phyloP scores from a whole-genome alignment of 2,329 filamentous ascomycete species.

The Aureobasidium sp. region DNA sequence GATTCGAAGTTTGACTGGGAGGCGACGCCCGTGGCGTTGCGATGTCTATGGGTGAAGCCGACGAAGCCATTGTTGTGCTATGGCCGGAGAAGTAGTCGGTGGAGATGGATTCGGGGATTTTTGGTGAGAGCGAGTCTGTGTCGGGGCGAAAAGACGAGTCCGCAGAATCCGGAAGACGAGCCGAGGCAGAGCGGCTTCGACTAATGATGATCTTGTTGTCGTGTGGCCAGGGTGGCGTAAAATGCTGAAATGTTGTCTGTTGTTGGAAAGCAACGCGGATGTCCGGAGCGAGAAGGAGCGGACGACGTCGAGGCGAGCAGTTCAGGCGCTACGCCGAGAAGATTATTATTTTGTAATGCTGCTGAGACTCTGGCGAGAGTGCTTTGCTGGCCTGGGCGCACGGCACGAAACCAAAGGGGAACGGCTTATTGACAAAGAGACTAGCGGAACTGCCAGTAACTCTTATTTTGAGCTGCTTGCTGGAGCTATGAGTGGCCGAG shows the following conservation, averaged over 20 bases:
- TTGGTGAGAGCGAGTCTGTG: slow-evolving; percentile 35
- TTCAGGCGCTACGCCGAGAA: no score
- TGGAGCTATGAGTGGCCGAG: no score
- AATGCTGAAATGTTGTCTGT: slow-evolving; percentile 25
- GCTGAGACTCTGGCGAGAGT: background rate
- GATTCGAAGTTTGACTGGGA: slow-evolving; percentile 56
- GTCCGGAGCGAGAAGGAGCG: slow-evolving; percentile 43
- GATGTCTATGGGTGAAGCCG: slow-evolving; percentile 54
- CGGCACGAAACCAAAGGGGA: slow-evolving; percentile 6
- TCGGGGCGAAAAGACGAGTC: slow-evolving; percentile 33
- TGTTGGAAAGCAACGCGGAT: slow-evolving; percentile 17
- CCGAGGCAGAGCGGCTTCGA: slow-evolving; percentile 19
- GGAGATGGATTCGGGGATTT: slow-evolving; percentile 32
- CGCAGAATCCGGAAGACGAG: slow-evolving; percentile 9
- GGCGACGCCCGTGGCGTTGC: slow-evolving; percentile 50
- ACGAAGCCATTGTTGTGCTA: slow-evolving; percentile 44
- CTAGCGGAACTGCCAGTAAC: slow-evolving; percentile 5
- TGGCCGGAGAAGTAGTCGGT: slow-evolving; percentile 16
- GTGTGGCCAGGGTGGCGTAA: slow-evolving; percentile 38
- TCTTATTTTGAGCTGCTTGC: background rate
- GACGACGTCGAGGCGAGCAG: background rate
- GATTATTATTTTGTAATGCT: background rate
- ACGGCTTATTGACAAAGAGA: slow-evolving; percentile 6
- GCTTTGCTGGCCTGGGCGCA: slow-evolving; percentile 1
- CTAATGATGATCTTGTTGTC: slow-evolving; percentile 35